These are phyloP conservation scores for Rhizophlyctis rosea DNA, from an alignment of 192 early-diverging fungal genomes.

Conservation along the genomic window DNA sequence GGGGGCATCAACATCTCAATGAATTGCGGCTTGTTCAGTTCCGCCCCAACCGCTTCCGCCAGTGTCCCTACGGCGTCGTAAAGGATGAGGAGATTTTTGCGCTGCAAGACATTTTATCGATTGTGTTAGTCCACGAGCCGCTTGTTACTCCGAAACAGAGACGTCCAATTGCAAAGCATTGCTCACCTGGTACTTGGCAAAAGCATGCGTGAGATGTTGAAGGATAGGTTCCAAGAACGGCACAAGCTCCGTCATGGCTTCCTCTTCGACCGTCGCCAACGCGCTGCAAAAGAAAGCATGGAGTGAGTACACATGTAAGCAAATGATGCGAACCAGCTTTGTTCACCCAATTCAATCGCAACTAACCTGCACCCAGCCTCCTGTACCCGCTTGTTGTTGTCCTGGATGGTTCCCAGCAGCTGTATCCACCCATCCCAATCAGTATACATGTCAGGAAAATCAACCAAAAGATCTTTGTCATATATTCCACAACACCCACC, in stretches of 20 bases:
- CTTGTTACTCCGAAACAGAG: background rate
- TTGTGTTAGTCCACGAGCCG: conserved; percentile 3
- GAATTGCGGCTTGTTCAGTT: conserved; percentile 76
- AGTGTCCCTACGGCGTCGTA: conserved; percentile 98
- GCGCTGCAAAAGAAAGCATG: conserved; percentile 50
- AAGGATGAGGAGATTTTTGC: conserved; percentile 91
- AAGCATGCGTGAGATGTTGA: conserved; percentile 73
- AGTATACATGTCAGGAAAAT: too few species aligned
- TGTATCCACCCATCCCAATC: conserved; percentile 13
- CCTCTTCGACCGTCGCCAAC: conserved; percentile 94
- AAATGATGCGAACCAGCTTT: background rate
- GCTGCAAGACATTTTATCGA: conserved; percentile 49
- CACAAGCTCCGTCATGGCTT: conserved; percentile 72
- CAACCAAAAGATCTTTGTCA: too few species aligned
- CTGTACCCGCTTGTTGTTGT: conserved; percentile 98
- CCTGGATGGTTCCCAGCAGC: conserved; percentile 72
- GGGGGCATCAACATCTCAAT: conserved; percentile 85
- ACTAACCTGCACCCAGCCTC: conserved; percentile 81
- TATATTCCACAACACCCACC: conserved; percentile 39
- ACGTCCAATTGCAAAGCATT: background rate
- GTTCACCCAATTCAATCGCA: background rate
- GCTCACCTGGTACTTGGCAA: conserved; percentile 74
- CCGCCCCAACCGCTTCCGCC: conserved; percentile 83
- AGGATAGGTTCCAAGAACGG: conserved; percentile 91
- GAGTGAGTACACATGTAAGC: background rate